Evolutionary conservation across 768 basidiomycete genomes (phyloP), one percentile per base, ranked within the genome.

Genomic region (Boletus rex-veris): DNA sequence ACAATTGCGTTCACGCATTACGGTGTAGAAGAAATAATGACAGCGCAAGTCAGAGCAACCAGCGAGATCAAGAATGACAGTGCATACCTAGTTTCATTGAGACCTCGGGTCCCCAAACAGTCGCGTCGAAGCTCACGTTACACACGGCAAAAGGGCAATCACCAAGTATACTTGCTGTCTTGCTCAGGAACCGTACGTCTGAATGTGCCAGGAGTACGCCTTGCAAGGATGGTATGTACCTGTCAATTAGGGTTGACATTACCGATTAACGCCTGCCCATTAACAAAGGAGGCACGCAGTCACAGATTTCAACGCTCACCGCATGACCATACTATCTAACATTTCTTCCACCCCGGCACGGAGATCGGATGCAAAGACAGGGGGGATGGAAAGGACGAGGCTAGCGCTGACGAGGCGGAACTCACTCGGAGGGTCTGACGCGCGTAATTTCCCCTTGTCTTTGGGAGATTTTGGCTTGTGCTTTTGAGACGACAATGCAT

Each of bases 251-350:
- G 38, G 16, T 33, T 15, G 18, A 10, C 6, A 43, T 46, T 12
- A 35, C 26, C 18, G 14, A 51, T 58, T 10, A 63, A 41, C 28
- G 41, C 40, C 26, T 18, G 35, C 18, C 36, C 16, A 41, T 51
- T 48, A 39, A 45, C 31, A 26, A 43, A 52, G 30, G 31, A 21
- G 15, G 42, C 1, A 19, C 11, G 16, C 35, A 54, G 54, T 56
- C 54, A 56, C 44, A 38, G 33, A 38, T 50, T 43, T n/a, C 46
- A 21, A 46, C 19, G 72, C 81, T 61, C 64, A 94, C 95, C 90
- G 84, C 95, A 98, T 96, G 14, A 96, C 74, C 88, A 97, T 88
- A 8, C 90, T 90, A 70, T 98, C 93, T 16, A 98, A 74, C 82
- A 94, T 85, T 72, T 98, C 92, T 64, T 88, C 83, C 16, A 83